A percentile compares a stretch with the other conserved stretches of the same genome.
phyloP scores from a whole-genome alignment of 768 basidiomycete species.

The Amanita pseudoporphyria region DNA sequence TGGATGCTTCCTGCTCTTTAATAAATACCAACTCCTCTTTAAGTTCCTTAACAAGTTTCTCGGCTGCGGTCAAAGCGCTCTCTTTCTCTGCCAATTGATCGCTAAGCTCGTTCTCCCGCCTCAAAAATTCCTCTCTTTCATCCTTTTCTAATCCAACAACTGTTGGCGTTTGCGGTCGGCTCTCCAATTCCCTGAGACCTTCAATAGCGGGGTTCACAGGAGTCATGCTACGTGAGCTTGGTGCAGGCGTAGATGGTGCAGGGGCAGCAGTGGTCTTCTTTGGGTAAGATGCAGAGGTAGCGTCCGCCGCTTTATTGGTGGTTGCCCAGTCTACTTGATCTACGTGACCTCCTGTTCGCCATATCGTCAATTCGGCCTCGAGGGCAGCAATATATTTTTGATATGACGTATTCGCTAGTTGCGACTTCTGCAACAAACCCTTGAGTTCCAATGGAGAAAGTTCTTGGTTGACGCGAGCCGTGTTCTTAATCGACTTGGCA shows the following conservation, averaged over 20 bases:
- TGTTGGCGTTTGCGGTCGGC: slow-evolving; percentile 88
- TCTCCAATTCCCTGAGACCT: slow-evolving; percentile 66
- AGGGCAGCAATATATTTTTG: slow-evolving; percentile 82
- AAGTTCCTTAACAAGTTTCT: slow-evolving; percentile 82
- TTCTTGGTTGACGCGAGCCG: slow-evolving; percentile 96
- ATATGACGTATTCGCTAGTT: slow-evolving; percentile 73
- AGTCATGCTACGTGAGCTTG: slow-evolving; percentile 51
- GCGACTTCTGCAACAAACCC: slow-evolving; percentile 80
- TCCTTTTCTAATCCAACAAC: slow-evolving; percentile 87
- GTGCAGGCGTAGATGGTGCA: slow-evolving; percentile 45
- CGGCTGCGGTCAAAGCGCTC: slow-evolving; percentile 64
- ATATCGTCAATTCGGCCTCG: slow-evolving; percentile 84
- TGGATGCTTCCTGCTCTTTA: slow-evolving; percentile 79
- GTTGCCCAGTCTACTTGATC: slow-evolving; percentile 77
- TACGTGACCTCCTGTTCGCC: slow-evolving; percentile 82
- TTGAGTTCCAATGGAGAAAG: slow-evolving; percentile 96
- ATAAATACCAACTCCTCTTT: slow-evolving; percentile 83
- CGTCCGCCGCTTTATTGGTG: slow-evolving; percentile 48
- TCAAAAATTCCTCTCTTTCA: slow-evolving; percentile 94
- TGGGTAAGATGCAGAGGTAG: slow-evolving; percentile 40
- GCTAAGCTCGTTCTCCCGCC: slow-evolving; percentile 92
- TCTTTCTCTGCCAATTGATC: slow-evolving; percentile 92
- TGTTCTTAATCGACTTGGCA: slow-evolving; percentile 99
- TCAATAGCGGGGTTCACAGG: slow-evolving; percentile 68
- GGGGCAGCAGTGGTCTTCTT: slow-evolving; percentile 61